phyloP scores from a whole-genome alignment of 305 asterid genomes.

The Fraxinus baroniana region DNA sequence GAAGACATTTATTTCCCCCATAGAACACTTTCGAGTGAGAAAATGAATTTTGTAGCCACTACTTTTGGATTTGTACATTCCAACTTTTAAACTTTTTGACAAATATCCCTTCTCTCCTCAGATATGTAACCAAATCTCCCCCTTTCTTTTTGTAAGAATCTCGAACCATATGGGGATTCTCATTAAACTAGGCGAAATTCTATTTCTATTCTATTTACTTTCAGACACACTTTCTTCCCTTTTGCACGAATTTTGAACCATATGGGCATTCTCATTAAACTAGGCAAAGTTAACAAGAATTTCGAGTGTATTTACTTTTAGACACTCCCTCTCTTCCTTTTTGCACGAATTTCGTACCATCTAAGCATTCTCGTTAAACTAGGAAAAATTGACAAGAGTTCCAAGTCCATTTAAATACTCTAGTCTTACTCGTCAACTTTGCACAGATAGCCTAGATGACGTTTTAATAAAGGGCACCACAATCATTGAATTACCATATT shows the following conservation, averaged over 20 bases:
- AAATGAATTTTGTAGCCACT: not conserved
- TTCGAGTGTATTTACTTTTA: not conserved
- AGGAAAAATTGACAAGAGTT: not conserved
- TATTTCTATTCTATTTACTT: not conserved
- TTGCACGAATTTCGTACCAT: not conserved
- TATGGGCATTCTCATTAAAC: not conserved
- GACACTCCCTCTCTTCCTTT: not conserved
- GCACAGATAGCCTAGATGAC: not conserved
- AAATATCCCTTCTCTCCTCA: not conserved
- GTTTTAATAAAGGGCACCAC: not conserved
- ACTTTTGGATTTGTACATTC: not conserved
- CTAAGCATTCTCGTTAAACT: not conserved
- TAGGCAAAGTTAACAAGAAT: not conserved
- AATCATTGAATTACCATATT: not conserved
- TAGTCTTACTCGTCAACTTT: not conserved
- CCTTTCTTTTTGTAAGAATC: not conserved
- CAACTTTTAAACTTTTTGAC: not conserved
- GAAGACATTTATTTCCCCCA: not conserved
- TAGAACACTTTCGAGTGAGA: not conserved
- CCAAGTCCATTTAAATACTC: not conserved
- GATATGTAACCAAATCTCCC: not conserved
- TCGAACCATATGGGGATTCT: not conserved
- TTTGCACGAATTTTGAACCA: not conserved
- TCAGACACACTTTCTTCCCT: not conserved
- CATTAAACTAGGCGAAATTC: too few relatives aligned